Base-by-base conservation (phyloP, 2,329 filamentous ascomycete genomes). In the Fusarium pseudoanthophilum region DNA sequence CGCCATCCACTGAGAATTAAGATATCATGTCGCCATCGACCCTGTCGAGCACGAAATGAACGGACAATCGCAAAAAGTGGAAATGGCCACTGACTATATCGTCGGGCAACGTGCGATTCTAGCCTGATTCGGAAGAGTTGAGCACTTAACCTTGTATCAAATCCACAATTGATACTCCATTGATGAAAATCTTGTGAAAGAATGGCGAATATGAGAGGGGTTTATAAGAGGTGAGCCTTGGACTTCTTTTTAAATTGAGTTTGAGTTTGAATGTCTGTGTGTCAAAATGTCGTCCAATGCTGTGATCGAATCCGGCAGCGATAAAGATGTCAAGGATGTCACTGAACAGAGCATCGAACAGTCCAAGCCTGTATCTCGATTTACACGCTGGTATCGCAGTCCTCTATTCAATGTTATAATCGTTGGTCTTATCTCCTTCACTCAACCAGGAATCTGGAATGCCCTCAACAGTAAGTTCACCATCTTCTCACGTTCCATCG, bases 401-500 rank as follows among this genome's bases (percentile, higher is more conserved):
- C 76, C 76, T 6, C 43, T 88, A 2, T 88, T 87, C 82, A 87
- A 88, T 75, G 86, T 87, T 40, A 85, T 85, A 42, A 79, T 88
- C 7, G 87, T 88, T 52, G 87, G 87, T 24, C 82, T 82, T 10
- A 87, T 88, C 4, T 87, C 86, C 2, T 88, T 88, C 69, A 82
- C 87, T 20, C 85, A 85, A 0, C 85, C 85, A 0, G 85, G 85
- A 0, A 79, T 89, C 1, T 89, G 87, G 87, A 88, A 88, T 77
- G 87, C 87, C 0, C 87, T 89, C 81, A 88, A 87, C 67, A 83
- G 76, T 78, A 57, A 21, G 63, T 66, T 0, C 1, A 2, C 21
- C n/a, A 5, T n/a, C 7, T 10, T 0, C 0, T 21, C 6, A 16
- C 34, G 6, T n/a, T 9, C 8, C 40, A 15, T 9, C 6, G 20